Percentiles rank a stretch among this genome's conserved stretches.
phyloP scores from a whole-genome alignment of 306 rosid species.

The Calophaca sinica region DNA sequence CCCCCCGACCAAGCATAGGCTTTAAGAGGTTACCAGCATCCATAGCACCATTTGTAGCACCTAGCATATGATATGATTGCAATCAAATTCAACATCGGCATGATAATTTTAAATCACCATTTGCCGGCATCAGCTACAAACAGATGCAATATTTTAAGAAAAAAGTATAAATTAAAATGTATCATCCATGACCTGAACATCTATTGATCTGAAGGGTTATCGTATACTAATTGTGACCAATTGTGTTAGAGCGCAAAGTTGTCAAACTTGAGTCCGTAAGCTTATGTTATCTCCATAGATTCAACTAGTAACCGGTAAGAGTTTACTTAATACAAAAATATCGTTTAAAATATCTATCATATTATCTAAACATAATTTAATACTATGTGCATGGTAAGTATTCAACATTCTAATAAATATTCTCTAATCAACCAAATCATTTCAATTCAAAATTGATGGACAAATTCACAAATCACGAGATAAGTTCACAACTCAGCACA shows the following conservation, averaged over 20 bases:
- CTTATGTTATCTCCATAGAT: no score
- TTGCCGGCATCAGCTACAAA: slow-evolving; percentile 11
- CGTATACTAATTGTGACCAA: neutral
- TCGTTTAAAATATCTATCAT: neutral
- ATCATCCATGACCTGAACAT: slow-evolving; percentile 5
- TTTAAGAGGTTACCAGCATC: slow-evolving; percentile 99
- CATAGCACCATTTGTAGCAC: slow-evolving; percentile 99
- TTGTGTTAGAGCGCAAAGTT: neutral
- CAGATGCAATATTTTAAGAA: neutral
- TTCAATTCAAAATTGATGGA: neutral
- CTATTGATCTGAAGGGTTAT: slow-evolving; percentile 29
- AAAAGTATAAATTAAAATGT: slow-evolving; percentile 21
- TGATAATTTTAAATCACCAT: slow-evolving; percentile 22
- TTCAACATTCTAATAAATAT: neutral
- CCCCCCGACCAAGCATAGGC: slow-evolving; percentile 99
- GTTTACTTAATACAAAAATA: neutral
- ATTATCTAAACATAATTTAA: no score
- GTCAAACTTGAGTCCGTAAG: neutral
- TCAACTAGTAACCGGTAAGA: neutral
- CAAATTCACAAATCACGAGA: neutral
- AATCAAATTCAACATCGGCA: slow-evolving; percentile 32
- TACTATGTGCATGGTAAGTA: neutral
- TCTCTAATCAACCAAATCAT: neutral
- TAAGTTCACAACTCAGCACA: slow-evolving; percentile 4
- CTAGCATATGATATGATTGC: slow-evolving; percentile 52